phyloP scores from a whole-genome alignment of 2,329 filamentous ascomycete genomes.

The Aspergillus sp. region DNA sequence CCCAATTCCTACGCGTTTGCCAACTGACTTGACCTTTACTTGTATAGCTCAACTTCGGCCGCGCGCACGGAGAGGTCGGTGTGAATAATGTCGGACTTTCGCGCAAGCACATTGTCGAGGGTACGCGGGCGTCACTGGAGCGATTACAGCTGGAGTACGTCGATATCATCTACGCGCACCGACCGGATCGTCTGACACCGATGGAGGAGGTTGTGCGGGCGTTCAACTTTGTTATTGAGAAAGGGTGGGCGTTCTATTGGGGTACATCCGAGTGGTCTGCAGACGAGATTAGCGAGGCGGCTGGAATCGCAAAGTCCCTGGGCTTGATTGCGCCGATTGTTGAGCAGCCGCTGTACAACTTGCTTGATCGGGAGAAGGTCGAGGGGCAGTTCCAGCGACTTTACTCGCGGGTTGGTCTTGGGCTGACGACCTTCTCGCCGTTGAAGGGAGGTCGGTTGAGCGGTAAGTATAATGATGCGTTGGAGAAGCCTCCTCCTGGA shows the following conservation, averaged over 20 bases:
- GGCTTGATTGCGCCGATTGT: slow-evolving; percentile 54
- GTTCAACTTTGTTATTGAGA: slow-evolving; percentile 70
- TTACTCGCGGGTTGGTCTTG: slow-evolving; percentile 61
- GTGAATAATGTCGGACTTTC: slow-evolving; percentile 70
- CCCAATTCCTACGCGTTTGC: neutral
- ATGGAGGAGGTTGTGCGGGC: slow-evolving; percentile 72
- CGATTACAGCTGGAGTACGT: slow-evolving; percentile 67
- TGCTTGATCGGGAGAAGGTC: slow-evolving; percentile 61
- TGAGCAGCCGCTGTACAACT: slow-evolving; percentile 67
- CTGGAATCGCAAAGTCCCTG: slow-evolving; percentile 60
- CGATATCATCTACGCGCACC: slow-evolving; percentile 70
- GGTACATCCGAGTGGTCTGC: slow-evolving; percentile 69
- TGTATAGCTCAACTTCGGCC: slow-evolving; percentile 61
- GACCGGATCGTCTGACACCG: slow-evolving; percentile 65
- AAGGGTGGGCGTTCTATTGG: slow-evolving; percentile 70
- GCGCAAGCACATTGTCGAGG: slow-evolving; percentile 70
- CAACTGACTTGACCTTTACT: neutral
- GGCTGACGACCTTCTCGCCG: slow-evolving; percentile 65
- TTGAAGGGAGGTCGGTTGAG: slow-evolving; percentile 62
- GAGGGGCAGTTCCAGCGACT: slow-evolving; percentile 62
- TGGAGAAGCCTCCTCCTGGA: slow-evolving; percentile 50
- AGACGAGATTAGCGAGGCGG: slow-evolving; percentile 65
- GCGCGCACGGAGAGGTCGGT: slow-evolving; percentile 58
- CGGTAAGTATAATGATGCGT: slow-evolving; percentile 67
- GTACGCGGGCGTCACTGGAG: slow-evolving; percentile 58